Percentiles rank a stretch among this genome's conserved stretches.
These are phyloP conservation scores for Protomyces lactucae-debilis DNA, from an alignment of 1,139 yeast genomes.

Conservation along the genomic window DNA sequence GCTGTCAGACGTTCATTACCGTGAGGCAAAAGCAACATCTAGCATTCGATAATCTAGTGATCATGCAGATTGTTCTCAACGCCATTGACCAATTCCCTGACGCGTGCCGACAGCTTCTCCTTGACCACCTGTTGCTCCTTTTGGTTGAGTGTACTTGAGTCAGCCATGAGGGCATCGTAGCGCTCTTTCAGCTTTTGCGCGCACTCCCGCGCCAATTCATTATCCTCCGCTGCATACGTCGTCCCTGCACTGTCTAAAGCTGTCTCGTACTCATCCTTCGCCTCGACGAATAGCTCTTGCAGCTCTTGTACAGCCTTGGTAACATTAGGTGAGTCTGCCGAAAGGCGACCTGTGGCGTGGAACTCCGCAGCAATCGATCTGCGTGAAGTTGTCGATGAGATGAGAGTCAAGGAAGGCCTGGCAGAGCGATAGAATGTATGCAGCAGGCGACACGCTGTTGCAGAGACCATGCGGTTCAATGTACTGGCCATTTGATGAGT, in stretches of 20 bases:
- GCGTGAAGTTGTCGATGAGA: no score
- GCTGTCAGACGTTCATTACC: neutral
- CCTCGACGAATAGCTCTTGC: constrained; percentile 22
- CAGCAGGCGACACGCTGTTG: no score
- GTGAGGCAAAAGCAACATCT: neutral
- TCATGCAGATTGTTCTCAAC: constrained; percentile 26
- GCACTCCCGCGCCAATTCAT: constrained; percentile 16
- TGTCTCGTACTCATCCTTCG: constrained; percentile 21
- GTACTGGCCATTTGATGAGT: no score
- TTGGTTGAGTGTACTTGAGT: neutral
- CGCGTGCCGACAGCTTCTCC: constrained; percentile 21
- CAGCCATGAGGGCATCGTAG: constrained; percentile 14
- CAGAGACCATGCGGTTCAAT: no score
- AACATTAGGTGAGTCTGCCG: constrained; percentile 4
- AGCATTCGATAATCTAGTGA: neutral
- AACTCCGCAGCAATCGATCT: neutral
- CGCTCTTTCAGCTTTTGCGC: constrained; percentile 9
- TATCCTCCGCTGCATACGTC: constrained; percentile 24
- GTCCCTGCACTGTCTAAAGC: constrained; percentile 21
- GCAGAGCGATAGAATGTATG: no score
- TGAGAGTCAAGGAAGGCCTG: no score
- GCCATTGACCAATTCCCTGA: constrained; percentile 12
- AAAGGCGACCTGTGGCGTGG: neutral
- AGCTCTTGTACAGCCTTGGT: constrained; percentile 3
- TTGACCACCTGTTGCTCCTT: constrained; percentile 23